A percentile compares a stretch with the other conserved stretches of the same genome.
Evolutionary conservation across 805 yeast species (phyloP).

Genomic region (Candida nemodendra): DNA sequence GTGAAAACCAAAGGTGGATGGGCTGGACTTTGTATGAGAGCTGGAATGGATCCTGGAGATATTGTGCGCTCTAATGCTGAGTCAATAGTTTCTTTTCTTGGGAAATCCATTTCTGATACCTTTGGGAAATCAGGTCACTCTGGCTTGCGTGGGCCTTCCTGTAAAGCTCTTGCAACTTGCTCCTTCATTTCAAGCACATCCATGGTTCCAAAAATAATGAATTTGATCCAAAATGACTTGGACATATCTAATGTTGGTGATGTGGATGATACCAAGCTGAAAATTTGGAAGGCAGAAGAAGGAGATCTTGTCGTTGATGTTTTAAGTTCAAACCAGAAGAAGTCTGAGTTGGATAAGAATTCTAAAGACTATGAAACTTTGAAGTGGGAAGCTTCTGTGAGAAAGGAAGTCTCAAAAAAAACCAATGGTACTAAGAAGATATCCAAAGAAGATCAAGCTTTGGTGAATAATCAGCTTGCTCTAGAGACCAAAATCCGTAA

Average conservation of each 20-base stretch:
- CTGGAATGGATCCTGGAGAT: constrained; percentile 62
- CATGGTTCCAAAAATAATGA: constrained; percentile 50
- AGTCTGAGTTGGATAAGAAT: constrained; percentile 59
- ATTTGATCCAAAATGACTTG: constrained; percentile 44
- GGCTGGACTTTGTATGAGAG: constrained; percentile 69
- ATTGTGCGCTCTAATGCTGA: constrained; percentile 38
- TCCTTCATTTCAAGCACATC: constrained; percentile 60
- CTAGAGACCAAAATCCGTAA: constrained; percentile 60
- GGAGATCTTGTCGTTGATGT: constrained; percentile 71
- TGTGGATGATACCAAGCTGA: constrained; percentile 49
- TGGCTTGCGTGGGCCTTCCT: constrained; percentile 51
- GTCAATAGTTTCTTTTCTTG: constrained; percentile 26
- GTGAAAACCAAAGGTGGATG: constrained; percentile 55
- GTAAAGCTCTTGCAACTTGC: constrained; percentile 45
- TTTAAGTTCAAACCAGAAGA: constrained; percentile 42
- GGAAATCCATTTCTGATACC: constrained; percentile 13
- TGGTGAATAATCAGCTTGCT: constrained; percentile 59
- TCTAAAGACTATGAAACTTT: constrained; percentile 80
- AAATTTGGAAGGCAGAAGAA: constrained; percentile 67
- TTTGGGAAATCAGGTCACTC: constrained; percentile 32
- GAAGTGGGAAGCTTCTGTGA: constrained; percentile 86
- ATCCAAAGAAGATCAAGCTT: constrained; percentile 71
- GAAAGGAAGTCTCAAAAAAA: constrained; percentile 69
- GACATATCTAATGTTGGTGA: constrained; percentile 33
- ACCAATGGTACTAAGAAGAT: constrained; percentile 46